Percentiles rank a stretch among this genome's conserved stretches.
Evolutionary conservation across 192 early-diverging fungal species (phyloP).

Genomic region (Jimgerdemannia flammicorona): DNA sequence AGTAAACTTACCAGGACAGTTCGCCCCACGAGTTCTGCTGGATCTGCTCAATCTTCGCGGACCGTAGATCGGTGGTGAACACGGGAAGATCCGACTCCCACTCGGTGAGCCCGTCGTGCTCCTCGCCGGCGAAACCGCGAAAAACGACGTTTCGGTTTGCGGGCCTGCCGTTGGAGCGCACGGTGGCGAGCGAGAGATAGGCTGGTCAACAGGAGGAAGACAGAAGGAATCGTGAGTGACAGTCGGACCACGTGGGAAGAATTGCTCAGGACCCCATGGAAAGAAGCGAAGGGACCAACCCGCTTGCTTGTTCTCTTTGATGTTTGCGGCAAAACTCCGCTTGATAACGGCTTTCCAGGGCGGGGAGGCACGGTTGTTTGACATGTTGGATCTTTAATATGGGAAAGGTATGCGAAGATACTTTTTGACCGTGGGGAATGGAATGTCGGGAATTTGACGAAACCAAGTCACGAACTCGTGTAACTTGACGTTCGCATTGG

Average conservation of each 20-base stretch:
- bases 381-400: too few relatives aligned
- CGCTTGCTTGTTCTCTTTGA: not conserved
- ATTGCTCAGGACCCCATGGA: not conserved
- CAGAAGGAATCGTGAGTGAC: not conserved
- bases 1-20: constrained; percentile 24
- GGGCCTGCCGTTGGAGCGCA: constrained; percentile 17
- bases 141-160: constrained; percentile 33
- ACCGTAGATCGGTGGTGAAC: constrained; percentile 21
- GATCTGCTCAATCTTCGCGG: constrained; percentile 27
- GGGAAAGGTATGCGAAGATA: too few relatives aligned
- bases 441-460: too few relatives aligned
- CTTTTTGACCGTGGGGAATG: too few relatives aligned
- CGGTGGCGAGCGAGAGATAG: constrained; percentile 22
- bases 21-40: constrained; percentile 19
- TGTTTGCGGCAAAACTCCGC: not conserved
- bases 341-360: constrained; percentile 1
- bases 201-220: not conserved
- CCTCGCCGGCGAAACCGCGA: constrained; percentile 33
- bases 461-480: too few relatives aligned
- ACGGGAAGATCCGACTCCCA: constrained; percentile 25
- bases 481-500: too few relatives aligned
- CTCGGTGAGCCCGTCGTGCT: constrained; percentile 13
- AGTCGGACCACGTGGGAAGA: not conserved
- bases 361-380: not conserved
- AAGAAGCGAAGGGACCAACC: not conserved